Conservation (phyloP, 2,329 filamentous ascomycete species). For the Botrytis byssoidea region DNA sequence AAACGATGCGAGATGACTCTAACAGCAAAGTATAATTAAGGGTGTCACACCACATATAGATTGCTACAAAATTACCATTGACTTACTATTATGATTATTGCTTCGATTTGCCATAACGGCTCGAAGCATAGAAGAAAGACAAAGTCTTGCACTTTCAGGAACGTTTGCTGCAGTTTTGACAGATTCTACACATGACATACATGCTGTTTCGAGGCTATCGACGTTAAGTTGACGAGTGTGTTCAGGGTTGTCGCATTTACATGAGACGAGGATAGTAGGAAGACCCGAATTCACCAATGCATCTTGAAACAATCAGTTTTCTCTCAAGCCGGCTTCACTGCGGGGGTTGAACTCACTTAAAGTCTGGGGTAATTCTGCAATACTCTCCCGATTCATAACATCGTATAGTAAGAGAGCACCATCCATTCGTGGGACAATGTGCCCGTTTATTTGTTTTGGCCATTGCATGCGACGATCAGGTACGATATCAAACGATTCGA, state of each 20-base stretch:
- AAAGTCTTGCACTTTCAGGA: slow-evolving; percentile 71
- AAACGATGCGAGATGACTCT: slow-evolving; percentile 1
- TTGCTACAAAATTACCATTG: slow-evolving; percentile 5
- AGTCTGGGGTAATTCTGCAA: slow-evolving; percentile 70
- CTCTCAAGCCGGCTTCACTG: not conserved
- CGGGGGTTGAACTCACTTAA: slow-evolving; percentile 63
- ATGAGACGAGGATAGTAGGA: slow-evolving; percentile 79
- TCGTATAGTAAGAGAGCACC: slow-evolving; percentile 86
- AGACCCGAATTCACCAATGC: slow-evolving; percentile 69
- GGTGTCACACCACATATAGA: slow-evolving; percentile 20
- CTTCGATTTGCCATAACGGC: slow-evolving; percentile 62
- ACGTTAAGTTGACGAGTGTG: slow-evolving; percentile 70
- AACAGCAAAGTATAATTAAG: slow-evolving; percentile 15
- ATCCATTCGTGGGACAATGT: slow-evolving; percentile 72
- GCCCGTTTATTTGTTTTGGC: slow-evolving; percentile 67
- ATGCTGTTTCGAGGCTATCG: slow-evolving; percentile 62
- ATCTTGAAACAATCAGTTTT: slow-evolving; percentile 49
- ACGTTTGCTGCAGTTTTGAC: slow-evolving; percentile 71
- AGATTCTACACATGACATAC: slow-evolving; percentile 67
- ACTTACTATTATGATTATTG: slow-evolving; percentile 58
- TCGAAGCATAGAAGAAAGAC: slow-evolving; percentile 72
- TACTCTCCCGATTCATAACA: slow-evolving; percentile 73
- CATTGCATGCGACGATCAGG: slow-evolving; percentile 60
- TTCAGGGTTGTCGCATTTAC: slow-evolving; percentile 81
- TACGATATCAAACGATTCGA: slow-evolving; percentile 62